These are phyloP conservation scores for Pholiota molesta DNA, from an alignment of 768 basidiomycete species.

Conservation along the genomic window DNA sequence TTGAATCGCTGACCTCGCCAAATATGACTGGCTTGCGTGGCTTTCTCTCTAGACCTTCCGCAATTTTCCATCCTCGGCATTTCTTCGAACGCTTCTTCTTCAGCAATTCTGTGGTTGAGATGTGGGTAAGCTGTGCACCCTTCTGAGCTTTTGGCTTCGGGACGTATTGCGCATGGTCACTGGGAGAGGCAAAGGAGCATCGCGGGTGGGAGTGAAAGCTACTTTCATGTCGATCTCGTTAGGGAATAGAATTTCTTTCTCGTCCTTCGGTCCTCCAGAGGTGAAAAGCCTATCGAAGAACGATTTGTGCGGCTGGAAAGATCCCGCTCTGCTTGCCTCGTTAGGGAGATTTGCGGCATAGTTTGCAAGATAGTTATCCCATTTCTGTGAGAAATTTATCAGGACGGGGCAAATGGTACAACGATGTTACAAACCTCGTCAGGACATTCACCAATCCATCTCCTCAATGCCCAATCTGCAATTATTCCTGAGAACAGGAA, in stretches of 20 bases:
- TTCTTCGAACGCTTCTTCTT: conserved; percentile 27
- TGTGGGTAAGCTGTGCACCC: conserved; percentile 12
- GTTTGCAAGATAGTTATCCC: conserved; percentile 67
- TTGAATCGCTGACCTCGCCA: conserved; percentile 31
- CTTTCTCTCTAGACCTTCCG: conserved; percentile 13
- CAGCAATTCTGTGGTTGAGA: conserved; percentile 24
- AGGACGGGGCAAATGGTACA: background rate
- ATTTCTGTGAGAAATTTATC: conserved; percentile 48
- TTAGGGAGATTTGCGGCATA: conserved; percentile 59
- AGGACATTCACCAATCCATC: conserved; percentile 65
- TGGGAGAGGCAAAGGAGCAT: conserved; percentile 13
- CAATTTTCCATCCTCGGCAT: conserved; percentile 10
- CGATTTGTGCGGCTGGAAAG: conserved; percentile 54
- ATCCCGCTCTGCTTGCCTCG: conserved; percentile 56
- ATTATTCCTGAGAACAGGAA: conserved; percentile 49
- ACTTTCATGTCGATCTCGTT: conserved; percentile 21
- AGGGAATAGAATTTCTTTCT: conserved; percentile 31
- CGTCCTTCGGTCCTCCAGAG: conserved; percentile 12
- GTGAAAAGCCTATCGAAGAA: conserved; percentile 56
- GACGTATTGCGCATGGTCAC: conserved; percentile 17
- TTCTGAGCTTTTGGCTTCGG: conserved; percentile 4
- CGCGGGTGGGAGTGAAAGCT: conserved; percentile 11
- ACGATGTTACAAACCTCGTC: conserved; percentile 52
- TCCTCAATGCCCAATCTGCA: conserved; percentile 57
- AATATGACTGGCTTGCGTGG: conserved; percentile 38